Base-by-base conservation (phyloP, 1,139 yeast species). In the Yamadazyma triangularis region DNA sequence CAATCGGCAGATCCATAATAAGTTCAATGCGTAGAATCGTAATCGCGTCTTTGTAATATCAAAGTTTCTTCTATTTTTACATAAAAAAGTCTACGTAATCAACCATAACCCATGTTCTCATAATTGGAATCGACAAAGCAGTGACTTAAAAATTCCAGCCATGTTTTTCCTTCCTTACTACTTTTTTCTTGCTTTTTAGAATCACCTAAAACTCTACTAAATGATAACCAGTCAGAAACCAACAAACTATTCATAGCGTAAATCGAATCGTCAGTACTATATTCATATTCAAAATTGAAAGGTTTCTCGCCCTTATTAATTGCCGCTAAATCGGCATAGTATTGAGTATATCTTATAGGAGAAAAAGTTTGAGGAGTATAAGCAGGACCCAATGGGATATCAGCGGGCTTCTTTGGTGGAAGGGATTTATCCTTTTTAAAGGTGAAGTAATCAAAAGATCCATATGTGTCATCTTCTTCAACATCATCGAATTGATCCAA, bases 341-440 rank as follows among this genome's bases (percentile, higher is more conserved):
- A 85, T 50, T 84, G 94, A 1, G 77, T 77, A 51, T 80, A 86
- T 38, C 76, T 64, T 29, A 72, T 69, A 0, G 95, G 95, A 0
- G 91, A 70, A 42, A 81, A 83, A 11, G 77, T 52, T 56, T 85
- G 94, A 2, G 78, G 74, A 2, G 61, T 57, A 50, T 80, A 84
- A 0, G 80, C 95, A 1, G 95, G 95, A 0, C 95, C 95, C 23
- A 79, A 52, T 3, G 73, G 67, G 13, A 60, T 42, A 15, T 59
- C 53, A 4, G 44, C 47, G 4, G 91, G 91, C 71, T 69, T 79
- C 31, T 69, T 64, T 8, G 73, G 72, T 2, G 95, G 95, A 33
- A 82, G 58, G 0, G 93, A 74, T 36, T 70, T 76, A 51, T 85
- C 94, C 24, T 54, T 59, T 34, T 57, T 62, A 27, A 33, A 29